Evolutionary conservation across 192 early-diverging fungal genomes (phyloP).

Genomic region (Rhizophagus sp.): DNA sequence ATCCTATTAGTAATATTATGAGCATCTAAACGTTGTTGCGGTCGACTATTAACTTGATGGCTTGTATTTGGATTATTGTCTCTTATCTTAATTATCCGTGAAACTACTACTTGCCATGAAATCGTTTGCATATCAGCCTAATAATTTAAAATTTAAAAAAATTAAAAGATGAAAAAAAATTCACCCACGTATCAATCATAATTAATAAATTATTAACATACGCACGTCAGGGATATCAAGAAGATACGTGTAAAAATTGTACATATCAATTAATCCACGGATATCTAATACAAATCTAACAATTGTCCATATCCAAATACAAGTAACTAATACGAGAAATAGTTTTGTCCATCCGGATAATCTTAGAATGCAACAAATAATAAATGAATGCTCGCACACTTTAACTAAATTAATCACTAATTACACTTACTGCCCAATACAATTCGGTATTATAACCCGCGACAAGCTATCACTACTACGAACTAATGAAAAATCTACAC

Average conservation of each 20-base stretch:
- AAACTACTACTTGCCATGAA: conserved; percentile 83
- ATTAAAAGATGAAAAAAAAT: neutral
- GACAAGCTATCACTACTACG: conserved; percentile 65
- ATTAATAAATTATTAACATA: neutral
- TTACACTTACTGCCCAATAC: conserved; percentile 59
- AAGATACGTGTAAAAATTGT: conserved; percentile 80
- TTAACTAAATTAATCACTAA: neutral
- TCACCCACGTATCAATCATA: neutral
- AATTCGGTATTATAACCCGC: conserved; percentile 80
- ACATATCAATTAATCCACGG: conserved; percentile 75
- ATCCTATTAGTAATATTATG: conserved; percentile 90
- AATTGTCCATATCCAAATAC: conserved; percentile 79
- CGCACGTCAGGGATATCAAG: conserved; percentile 76
- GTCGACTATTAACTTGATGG: conserved; percentile 36
- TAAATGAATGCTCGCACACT: neutral
- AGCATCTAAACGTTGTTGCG: conserved; percentile 60
- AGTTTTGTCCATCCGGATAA: conserved; percentile 59
- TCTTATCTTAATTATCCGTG: conserved; percentile 69
- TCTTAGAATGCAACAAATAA: conserved; percentile 32
- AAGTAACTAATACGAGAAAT: conserved; percentile 64
- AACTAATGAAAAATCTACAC: conserved; percentile 88
- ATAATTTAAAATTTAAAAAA: conserved; percentile 9
- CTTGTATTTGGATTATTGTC: conserved; percentile 62
- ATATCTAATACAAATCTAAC: conserved; percentile 68
- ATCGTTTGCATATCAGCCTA: conserved; percentile 84